Evolutionary conservation across 1,139 yeast genomes (phyloP).

Genomic region (Groenewaldozyma auringiensis): DNA sequence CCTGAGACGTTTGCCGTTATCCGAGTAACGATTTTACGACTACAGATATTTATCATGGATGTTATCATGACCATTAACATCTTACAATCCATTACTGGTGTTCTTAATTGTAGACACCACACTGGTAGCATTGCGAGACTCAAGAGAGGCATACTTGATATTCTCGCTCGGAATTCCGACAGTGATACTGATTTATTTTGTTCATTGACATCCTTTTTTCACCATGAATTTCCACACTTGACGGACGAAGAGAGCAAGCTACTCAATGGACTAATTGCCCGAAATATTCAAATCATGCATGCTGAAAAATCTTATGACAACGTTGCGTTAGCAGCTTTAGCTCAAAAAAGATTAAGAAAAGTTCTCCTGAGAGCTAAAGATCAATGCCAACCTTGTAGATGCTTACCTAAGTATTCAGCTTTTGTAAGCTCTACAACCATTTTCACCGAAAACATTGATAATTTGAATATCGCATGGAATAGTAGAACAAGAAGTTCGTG

Average conservation of each 20-base stretch:
- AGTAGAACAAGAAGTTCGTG: neutral
- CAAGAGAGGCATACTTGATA: slow-evolving; percentile 14
- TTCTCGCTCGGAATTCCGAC: slow-evolving; percentile 10
- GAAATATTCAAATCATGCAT: slow-evolving; percentile 1
- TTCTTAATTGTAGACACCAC: slow-evolving; percentile 4
- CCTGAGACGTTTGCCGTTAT: slow-evolving; percentile 21
- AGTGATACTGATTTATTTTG: slow-evolving; percentile 5
- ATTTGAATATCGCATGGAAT: neutral
- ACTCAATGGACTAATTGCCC: slow-evolving; percentile 15
- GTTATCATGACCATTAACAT: slow-evolving; percentile 20
- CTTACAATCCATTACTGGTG: slow-evolving; percentile 16
- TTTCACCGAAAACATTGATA: neutral
- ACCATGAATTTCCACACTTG: slow-evolving; percentile 19
- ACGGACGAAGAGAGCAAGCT: slow-evolving; percentile 14
- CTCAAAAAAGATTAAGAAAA: slow-evolving; percentile 16
- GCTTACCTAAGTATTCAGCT: neutral
- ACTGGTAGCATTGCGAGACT: slow-evolving; percentile 14
- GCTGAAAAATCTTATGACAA: slow-evolving; percentile 1
- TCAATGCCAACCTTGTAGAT: neutral
- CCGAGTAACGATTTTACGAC: slow-evolving; percentile 19
- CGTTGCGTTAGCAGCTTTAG: slow-evolving; percentile 17
- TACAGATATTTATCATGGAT: slow-evolving; percentile 18
- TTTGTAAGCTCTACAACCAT: neutral
- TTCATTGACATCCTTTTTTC: slow-evolving; percentile 12
- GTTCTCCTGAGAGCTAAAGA: slow-evolving; percentile 1